Conservation (phyloP, 1,284 basidiomycete species). For the Cystobasidium slooffiae region DNA sequence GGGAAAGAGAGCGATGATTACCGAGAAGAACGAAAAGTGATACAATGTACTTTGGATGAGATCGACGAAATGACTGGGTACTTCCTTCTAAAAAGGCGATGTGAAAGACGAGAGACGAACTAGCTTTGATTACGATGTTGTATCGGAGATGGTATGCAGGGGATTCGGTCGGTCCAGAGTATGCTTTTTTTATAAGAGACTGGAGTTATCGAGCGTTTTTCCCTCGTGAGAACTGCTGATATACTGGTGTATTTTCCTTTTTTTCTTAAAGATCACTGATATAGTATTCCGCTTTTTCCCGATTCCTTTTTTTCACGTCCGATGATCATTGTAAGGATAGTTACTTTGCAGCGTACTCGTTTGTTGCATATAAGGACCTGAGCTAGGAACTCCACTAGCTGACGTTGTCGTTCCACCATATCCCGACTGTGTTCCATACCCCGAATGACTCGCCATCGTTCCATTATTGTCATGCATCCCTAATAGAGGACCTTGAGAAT, state of each 20-base stretch:
- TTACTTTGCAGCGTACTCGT: conserved; percentile 26
- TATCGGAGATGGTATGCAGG: too few species aligned
- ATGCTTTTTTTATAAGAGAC: too few species aligned
- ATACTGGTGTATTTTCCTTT: not conserved
- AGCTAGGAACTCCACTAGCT: not conserved
- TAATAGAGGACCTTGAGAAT: conserved; percentile 28
- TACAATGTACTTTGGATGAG: too few species aligned
- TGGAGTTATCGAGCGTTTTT: too few species aligned
- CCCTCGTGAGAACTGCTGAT: not conserved
- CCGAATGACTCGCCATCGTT: not conserved
- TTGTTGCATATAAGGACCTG: conserved; percentile 36
- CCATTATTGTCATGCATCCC: not conserved
- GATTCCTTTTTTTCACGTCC: not conserved
- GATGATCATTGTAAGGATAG: conserved; percentile 35
- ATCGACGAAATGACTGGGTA: too few species aligned
- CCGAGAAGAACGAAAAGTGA: too few species aligned
- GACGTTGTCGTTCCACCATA: not conserved
- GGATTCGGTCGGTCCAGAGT: too few species aligned
- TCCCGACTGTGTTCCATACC: not conserved
- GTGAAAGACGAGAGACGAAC: too few species aligned
- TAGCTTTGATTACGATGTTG: too few species aligned
- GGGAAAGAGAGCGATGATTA: too few species aligned
- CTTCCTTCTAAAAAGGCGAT: too few species aligned
- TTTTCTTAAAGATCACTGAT: not conserved
- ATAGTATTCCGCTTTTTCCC: not conserved